Conservation (phyloP, 768 basidiomycete species). For the Lyophyllum semitale region DNA sequence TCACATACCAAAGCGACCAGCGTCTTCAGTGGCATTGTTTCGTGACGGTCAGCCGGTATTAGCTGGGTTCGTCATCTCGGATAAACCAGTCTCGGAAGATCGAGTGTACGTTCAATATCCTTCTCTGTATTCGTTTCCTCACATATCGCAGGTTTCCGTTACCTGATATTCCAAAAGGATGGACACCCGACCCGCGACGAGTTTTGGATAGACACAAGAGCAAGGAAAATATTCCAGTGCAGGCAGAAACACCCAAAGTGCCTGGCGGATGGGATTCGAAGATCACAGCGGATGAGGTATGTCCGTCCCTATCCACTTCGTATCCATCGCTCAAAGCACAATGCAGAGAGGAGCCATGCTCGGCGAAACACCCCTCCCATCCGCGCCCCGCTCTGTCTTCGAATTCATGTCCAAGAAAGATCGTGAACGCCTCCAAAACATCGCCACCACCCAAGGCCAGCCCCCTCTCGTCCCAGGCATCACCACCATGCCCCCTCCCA, state of each 20-base stretch:
- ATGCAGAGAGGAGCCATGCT: constrained; percentile 79
- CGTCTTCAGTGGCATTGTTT: constrained; percentile 45
- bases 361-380: constrained; percentile 76
- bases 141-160: constrained; percentile 68
- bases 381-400: constrained; percentile 82
- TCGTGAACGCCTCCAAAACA: constrained; percentile 76
- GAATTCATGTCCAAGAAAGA: constrained; percentile 94
- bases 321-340: background rate
- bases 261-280: constrained; percentile 55
- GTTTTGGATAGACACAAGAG: constrained; percentile 60
- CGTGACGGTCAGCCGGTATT: constrained; percentile 76
- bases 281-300: constrained; percentile 74
- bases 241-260: constrained; percentile 23
- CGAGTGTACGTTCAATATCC: constrained; percentile 50
- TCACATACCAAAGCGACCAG: constrained; percentile 36
- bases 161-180: constrained; percentile 79
- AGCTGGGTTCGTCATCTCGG: constrained; percentile 73
- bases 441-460: constrained; percentile 37
- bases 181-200: constrained; percentile 82
- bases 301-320: constrained; percentile 21
- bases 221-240: constrained; percentile 46
- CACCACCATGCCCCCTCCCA: constrained; percentile 23
- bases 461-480: constrained; percentile 22
- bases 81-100: constrained; percentile 69
- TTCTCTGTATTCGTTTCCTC: background rate